These are phyloP conservation scores for Heliamphora ciliata DNA, from an alignment of 179 eudicot genomes.

Conservation along the genomic window DNA sequence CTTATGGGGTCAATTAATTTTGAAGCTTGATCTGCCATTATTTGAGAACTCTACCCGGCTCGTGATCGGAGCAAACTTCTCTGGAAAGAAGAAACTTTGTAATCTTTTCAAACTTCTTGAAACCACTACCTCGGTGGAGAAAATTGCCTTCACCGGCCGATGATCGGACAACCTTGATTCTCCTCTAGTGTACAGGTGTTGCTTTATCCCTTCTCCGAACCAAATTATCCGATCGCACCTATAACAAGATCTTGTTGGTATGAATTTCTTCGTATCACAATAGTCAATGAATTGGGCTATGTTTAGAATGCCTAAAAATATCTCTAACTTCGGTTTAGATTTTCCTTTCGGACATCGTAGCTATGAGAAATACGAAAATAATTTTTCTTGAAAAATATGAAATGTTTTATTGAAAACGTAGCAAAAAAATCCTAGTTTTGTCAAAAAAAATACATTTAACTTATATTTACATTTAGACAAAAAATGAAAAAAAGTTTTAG, in stretches of 20 bases:
- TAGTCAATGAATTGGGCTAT: background rate
- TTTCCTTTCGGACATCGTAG: no score
- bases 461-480: no score
- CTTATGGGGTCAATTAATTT: no score
- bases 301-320: no score
- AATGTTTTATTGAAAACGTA: no score
- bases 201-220: conserved; percentile 35
- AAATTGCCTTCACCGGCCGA: conserved; percentile 36
- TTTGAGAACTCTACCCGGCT: conserved; percentile 5
- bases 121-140: conserved; percentile 19
- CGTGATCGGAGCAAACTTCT: conserved; percentile 21
- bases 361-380: no score
- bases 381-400: no score
- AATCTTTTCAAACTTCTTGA: conserved; percentile 12
- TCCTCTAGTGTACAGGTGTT: conserved; percentile 25
- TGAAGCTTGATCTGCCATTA: conserved; percentile 16
- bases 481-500: no score
- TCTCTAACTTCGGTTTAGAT: no score
- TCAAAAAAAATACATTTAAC: no score
- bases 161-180: conserved; percentile 39
- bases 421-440: no score
- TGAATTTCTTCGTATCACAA: no score
- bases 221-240: conserved; percentile 49
- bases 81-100: conserved; percentile 22
- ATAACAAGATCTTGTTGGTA: background rate